Evolutionary conservation across 2,329 filamentous ascomycete genomes (phyloP), one percentile per base, ranked within the genome.

Genomic region (Alternaria metachromatica): DNA sequence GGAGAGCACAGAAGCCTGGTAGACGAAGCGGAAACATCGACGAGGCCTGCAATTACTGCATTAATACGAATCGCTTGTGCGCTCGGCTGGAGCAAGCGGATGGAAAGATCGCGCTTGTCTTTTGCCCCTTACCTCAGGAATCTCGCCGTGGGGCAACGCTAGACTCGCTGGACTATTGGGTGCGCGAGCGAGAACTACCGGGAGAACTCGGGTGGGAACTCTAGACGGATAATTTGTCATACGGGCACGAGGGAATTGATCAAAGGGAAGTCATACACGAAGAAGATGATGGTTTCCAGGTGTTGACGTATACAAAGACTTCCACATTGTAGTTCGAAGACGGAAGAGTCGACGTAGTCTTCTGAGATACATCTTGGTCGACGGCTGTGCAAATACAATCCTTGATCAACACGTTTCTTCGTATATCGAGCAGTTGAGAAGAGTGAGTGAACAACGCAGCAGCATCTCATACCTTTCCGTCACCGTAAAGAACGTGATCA

Each of bases 21-120:
- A 5, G 2, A n/a, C 58, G 11, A 8, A 9, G 11, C 6, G 54
- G 44, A 33, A n/a, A 21, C 4, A 15, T 23, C 7, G 4, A 23
- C 23, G 44, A 20, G 4, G 28, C 57, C 3, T 64, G 62, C 20
- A 53, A 57, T 43, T 18, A 21, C 4, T 64, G 62, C 15, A 25
- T 64, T 20, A 26, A 20, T 15, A 20, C 3, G 12, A 20, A 41
- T 10, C 53, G 46, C 10, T 5, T 64, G 10, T 64, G 62, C 23
- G 41, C 48, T 18, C 50, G 62, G 13, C 46, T 53, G 2, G 37
- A 44, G 10, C 21, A n/a, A 13, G 26, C 23, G 0, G 11, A 18
- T 1, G 9, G 6, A 4, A 4, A n/a, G 6, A 48, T 28, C 3
- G 30, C 11, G n/a, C 20, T 62, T 6, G 60, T 6, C 4, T 46